These are phyloP conservation scores for Mycena polygramma DNA, from an alignment of 768 basidiomycete genomes.

Conservation along the genomic window DNA sequence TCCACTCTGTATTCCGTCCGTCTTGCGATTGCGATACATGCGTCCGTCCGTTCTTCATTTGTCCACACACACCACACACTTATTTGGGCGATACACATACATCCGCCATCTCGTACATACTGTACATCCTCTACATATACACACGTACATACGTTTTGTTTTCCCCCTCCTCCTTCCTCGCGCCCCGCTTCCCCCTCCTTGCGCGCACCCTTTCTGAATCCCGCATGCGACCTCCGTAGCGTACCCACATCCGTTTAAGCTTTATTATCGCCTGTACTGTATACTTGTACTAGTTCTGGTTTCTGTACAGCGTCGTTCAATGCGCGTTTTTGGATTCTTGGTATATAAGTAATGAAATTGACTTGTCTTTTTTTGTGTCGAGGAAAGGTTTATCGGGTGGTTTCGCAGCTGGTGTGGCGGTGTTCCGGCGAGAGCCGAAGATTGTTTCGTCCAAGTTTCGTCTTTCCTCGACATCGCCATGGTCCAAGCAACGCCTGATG, in stretches of 20 bases:
- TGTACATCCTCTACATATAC: background rate
- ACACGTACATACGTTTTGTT: background rate
- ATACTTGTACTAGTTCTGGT: conserved; percentile 2
- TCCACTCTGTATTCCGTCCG: background rate
- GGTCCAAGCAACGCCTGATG: no score
- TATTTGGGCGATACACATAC: background rate
- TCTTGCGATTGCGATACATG: conserved; percentile 1
- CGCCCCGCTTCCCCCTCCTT: no score
- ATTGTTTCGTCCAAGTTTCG: no score
- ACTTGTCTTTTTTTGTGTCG: background rate
- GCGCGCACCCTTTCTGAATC: no score
- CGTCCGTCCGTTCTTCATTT: background rate
- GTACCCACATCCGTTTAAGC: conserved; percentile 1
- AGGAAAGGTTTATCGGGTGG: no score
- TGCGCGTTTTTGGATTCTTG: conserved; percentile 21
- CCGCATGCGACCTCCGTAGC: background rate
- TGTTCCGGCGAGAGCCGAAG: no score
- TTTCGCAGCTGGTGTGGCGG: no score
- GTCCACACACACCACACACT: background rate
- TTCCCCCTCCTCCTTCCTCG: background rate
- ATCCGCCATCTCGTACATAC: background rate
- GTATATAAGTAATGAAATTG: background rate
- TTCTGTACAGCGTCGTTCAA: conserved; percentile 21
- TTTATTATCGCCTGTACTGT: background rate
- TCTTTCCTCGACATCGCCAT: no score